Percentiles rank a stretch among this genome's conserved stretches.
Conservation (phyloP, 2,329 filamentous ascomycete species). For the Periconia macrospinosa region DNA sequence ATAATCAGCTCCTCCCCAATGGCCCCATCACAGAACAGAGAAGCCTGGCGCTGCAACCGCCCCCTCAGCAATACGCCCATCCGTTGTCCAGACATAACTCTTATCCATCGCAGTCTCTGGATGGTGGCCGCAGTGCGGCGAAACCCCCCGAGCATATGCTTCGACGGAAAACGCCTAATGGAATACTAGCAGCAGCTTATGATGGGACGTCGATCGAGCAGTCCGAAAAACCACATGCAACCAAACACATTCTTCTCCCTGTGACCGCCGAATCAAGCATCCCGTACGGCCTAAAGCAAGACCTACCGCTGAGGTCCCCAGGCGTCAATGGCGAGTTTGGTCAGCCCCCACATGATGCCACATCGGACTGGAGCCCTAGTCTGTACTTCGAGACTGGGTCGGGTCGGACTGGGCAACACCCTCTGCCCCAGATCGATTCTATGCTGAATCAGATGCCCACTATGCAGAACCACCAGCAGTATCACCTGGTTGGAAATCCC, state of each 20-base stretch:
- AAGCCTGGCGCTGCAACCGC: conserved; percentile 23
- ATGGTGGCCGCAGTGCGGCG: conserved; percentile 21
- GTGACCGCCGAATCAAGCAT: conserved; percentile 50
- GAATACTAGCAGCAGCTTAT: conserved; percentile 89
- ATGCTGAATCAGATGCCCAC: conserved; percentile 62
- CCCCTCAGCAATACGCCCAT: conserved; percentile 43
- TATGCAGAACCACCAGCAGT: conserved; percentile 58
- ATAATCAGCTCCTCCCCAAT: conserved; percentile 30
- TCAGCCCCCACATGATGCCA: conserved; percentile 22
- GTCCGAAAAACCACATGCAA: conserved; percentile 71
- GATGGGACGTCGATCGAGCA: conserved; percentile 79
- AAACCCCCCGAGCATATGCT: conserved; percentile 70
- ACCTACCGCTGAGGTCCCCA: conserved; percentile 40
- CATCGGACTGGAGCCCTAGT: conserved; percentile 37
- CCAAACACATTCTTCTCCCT: conserved; percentile 82
- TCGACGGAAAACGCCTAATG: conserved; percentile 88
- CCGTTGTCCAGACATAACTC: conserved; percentile 44
- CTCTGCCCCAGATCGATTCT: conserved; percentile 60
- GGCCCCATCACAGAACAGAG: conserved; percentile 25
- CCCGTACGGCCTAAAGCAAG: conserved; percentile 37
- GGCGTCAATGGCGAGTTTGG: conserved; percentile 16
- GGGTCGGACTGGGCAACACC: conserved; percentile 41
- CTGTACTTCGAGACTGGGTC: conserved; percentile 41
- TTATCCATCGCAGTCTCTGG: conserved; percentile 32
- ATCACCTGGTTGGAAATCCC: conserved; percentile 45